Evolutionary conservation across 768 basidiomycete species (phyloP), one percentile per base, ranked within the genome.

Genomic region (Hemileccinum rubropunctum): DNA sequence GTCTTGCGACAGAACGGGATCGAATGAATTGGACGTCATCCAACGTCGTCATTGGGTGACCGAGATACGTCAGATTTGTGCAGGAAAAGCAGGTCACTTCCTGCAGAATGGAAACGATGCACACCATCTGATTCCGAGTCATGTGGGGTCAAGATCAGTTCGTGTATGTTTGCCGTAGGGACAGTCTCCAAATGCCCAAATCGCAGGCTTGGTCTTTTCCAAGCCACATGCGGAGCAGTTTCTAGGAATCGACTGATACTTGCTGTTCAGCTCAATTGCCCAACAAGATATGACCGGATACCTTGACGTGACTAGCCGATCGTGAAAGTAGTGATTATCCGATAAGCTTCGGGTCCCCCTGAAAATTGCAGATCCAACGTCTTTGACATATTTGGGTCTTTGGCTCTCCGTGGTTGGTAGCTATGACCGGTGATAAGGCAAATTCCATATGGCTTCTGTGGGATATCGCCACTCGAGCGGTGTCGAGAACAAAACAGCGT

Each of bases 341-440:
- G 48, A 46, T 55, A 45, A 42, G 27, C 32, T 18, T 42, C 43
- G 35, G 14, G n/a, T 35, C 23, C 17, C n/a, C 28, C 28, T 30
- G 23, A 23, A 23, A 23, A 23, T 23, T 23, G 6, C 6, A 6
- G 23, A 23, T 23, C 23, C 23, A 23, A 23, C 23, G 23, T 30
- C 28, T 12, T 15, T 34, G 41, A 42, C 30, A 21, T 32, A 14
- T 41, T 48, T n/a, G 42, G 12, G 28, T 27, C 23, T 23, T 26
- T 42, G 17, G 28, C 27, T 30, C n/a, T 18, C 41, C 26, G 3
- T 17, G 8, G 35, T 23, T 9, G 8, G 33, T 23, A 42, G 32
- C 32, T 21, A 43, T 28, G 26, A n/a, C 15, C 12, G 27, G 15
- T 8, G 45, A 47, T 33, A 52, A 40, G 38, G 11, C 6, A 34